Evolutionary conservation across 2,329 filamentous ascomycete species (phyloP).

Genomic region (Sclerotinia borealis): DNA sequence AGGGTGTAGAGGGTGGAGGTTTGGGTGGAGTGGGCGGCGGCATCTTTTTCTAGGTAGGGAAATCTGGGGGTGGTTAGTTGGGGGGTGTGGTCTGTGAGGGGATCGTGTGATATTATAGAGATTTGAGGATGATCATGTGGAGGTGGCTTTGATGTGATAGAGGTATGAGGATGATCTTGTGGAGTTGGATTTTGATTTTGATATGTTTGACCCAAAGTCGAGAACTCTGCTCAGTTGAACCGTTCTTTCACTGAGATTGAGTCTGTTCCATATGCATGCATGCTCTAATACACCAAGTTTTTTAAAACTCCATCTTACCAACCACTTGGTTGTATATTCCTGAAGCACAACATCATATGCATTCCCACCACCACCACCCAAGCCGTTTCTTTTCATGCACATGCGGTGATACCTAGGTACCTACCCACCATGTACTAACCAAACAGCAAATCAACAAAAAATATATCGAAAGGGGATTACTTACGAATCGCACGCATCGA

Average conservation of each 20-base stretch:
- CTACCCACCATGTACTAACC: not conserved
- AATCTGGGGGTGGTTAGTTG: constrained; percentile 49
- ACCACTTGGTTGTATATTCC: not conserved
- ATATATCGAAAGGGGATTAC: constrained; percentile 21
- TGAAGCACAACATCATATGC: not conserved
- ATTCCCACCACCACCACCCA: not conserved
- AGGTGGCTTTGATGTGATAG: not conserved
- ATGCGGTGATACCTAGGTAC: not conserved
- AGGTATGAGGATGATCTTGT: not conserved
- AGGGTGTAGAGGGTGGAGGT: constrained; percentile 61
- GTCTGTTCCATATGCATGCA: no score
- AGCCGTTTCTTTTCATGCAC: no score
- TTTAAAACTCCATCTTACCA: not conserved
- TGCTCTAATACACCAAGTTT: no score
- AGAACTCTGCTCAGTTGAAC: not conserved
- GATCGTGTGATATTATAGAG: not conserved
- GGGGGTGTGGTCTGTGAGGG: not conserved
- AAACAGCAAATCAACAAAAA: not conserved
- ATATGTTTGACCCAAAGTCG: not conserved
- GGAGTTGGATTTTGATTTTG: not conserved
- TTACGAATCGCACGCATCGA: constrained; percentile 50
- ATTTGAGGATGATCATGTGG: not conserved
- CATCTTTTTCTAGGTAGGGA: constrained; percentile 62
- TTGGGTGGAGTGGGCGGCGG: constrained; percentile 48
- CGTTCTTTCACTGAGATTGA: no score